Evolutionary conservation across 352 stramenopile genomes (phyloP).

Genomic region (Globisporangium irregulare): DNA sequence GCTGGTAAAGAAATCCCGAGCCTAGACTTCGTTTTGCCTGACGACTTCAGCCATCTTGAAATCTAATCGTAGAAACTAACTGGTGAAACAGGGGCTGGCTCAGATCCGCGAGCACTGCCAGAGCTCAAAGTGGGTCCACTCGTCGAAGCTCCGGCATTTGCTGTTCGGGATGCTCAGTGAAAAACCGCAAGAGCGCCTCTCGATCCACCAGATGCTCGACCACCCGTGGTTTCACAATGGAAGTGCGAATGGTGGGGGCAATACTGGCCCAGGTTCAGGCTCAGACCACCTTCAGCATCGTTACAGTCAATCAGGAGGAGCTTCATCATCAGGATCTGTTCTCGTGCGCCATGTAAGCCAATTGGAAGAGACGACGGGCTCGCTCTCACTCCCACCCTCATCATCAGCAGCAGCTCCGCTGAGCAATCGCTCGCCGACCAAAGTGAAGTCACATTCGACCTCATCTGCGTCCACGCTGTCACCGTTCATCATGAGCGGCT

Average conservation of each 20-base stretch:
- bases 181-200: constrained; percentile 33
- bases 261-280: background rate
- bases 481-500: background rate
- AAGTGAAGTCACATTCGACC: constrained; percentile 17
- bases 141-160: constrained; percentile 33
- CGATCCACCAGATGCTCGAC: constrained; percentile 42
- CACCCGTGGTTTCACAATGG: constrained; percentile 43
- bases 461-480: constrained; percentile 6
- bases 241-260: background rate
- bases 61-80: no score
- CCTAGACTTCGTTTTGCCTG: background rate
- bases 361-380: background rate
- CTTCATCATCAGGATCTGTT: constrained; percentile 2
- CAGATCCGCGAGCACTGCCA: constrained; percentile 31
- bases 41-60: background rate
- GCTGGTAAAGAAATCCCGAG: background rate
- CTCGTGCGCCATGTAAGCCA: constrained; percentile 11
- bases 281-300: background rate
- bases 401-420: background rate
- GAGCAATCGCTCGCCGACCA: constrained; percentile 4
- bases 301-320: background rate
- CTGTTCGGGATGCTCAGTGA: constrained; percentile 44
- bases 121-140: constrained; percentile 46
- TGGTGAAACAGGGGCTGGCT: constrained; percentile 26
- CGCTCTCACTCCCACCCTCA: background rate